Evolutionary conservation across 805 yeast species (phyloP), one percentile per base, ranked within the genome.

Genomic region (Starmerella sp.): DNA sequence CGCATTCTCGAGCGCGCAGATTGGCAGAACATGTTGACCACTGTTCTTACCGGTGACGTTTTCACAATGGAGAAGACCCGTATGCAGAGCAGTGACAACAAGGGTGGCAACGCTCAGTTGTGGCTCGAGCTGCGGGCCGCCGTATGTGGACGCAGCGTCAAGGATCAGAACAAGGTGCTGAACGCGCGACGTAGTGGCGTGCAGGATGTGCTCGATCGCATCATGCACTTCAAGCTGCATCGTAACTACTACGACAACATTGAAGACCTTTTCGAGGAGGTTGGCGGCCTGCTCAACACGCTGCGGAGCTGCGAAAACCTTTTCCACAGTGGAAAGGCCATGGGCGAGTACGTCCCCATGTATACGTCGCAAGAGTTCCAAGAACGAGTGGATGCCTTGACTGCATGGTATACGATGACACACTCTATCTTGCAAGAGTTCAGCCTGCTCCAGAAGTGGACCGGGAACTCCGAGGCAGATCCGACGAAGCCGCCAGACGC

Each of bases 31-130:
- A 88, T 93, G 95, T 75, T 93, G 49, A 78, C 86, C 10, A 78
- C 89, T 3, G 97, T 93, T 4, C 77, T 93, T 37, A 91, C 95
- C 3, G 97, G 98, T 62, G 97, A 93, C 68, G 95, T 93, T 53
- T 89, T 93, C 22, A 79, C 84, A 37, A 83, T 91, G 11, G 98
- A 93, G 65, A 93, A 91, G 69, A 61, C 69, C 36, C 65, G 74
- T 29, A 53, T 71, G 46, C 83, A 86, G 4, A 83, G 83, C 68
- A 75, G 54, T 83, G 80, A 60, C 67, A 75, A 53, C 72, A 78
- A 59, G 62, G 79, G 54, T 73, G 82, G 5, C 43, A 61, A 56
- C 77, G 86, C 84, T 62, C 87, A 82, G 57, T 71, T 88, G 38
- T 93, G 98, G 98, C 69, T 86, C 53, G 96, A 91, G 29, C 77